Evolutionary conservation across 176 grass and related monocot species (phyloP).

Genomic region (Oryza punctata): DNA sequence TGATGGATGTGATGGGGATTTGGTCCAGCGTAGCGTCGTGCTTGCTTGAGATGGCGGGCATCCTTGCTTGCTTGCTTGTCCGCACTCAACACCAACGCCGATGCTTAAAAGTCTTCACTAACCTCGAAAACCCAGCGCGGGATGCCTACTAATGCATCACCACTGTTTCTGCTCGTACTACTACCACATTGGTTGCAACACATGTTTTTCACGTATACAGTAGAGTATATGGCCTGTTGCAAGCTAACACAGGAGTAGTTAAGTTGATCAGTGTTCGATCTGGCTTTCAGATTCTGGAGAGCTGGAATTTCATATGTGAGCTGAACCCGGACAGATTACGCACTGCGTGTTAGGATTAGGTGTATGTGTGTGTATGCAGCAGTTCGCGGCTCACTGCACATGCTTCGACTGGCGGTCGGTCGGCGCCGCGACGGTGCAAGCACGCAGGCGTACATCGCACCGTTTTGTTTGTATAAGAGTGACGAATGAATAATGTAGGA

Average conservation of each 20-base stretch:
- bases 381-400: not conserved
- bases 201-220: not conserved
- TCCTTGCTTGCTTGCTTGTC: conserved; percentile 39
- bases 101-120: conserved; percentile 42
- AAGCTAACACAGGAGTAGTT: not conserved
- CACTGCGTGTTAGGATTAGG: not conserved
- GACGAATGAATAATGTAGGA: not conserved
- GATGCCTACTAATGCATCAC: not conserved
- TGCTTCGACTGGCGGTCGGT: conserved; percentile 6
- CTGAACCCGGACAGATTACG: not conserved
- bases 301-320: not conserved
- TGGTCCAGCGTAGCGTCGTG: conserved; percentile 50
- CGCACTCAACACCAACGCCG: conserved; percentile 52
- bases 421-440: not conserved
- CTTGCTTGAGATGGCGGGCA: conserved; percentile 57
- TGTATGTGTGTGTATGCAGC: not conserved
- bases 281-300: not conserved
- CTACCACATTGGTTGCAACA: not conserved
- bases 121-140: conserved; percentile 39
- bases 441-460: not conserved
- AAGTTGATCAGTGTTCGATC: not conserved
- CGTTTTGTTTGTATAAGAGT: not conserved
- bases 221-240: not conserved
- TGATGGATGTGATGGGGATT: conserved; percentile 49
- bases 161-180: not conserved